These are phyloP conservation scores for Seiridium unicorne DNA, from an alignment of 2,329 filamentous ascomycete genomes.

Conservation along the genomic window DNA sequence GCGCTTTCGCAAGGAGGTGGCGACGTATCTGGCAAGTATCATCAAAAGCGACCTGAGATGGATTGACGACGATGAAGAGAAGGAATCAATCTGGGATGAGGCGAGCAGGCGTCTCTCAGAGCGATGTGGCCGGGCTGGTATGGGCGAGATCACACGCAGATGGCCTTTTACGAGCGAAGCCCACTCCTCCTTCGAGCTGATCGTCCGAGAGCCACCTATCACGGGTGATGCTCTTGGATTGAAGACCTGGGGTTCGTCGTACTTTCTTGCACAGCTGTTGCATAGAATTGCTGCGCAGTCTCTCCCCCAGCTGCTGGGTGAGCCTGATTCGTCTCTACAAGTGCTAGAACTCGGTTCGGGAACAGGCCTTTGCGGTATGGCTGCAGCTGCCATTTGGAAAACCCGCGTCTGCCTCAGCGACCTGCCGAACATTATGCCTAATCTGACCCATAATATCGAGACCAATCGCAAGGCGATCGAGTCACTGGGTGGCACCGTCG, in stretches of 20 bases:
- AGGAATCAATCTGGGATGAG: slow-evolving; percentile 71
- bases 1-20: slow-evolving; percentile 49
- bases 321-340: slow-evolving; percentile 21
- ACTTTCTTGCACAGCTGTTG: slow-evolving; percentile 76
- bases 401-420: slow-evolving; percentile 75
- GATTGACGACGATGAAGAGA: slow-evolving; percentile 64
- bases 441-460: slow-evolving; percentile 71
- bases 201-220: slow-evolving; percentile 81
- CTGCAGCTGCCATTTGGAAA: slow-evolving; percentile 71
- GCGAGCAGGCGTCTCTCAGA: slow-evolving; percentile 81
- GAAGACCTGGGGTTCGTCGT: slow-evolving; percentile 95
- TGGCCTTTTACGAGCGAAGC: slow-evolving; percentile 48
- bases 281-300: slow-evolving; percentile 41
- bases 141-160: slow-evolving; percentile 54
- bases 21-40: slow-evolving; percentile 67
- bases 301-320: slow-evolving; percentile 42
- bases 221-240: slow-evolving; percentile 86
- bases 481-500: slow-evolving; percentile 53
- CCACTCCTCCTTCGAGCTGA: slow-evolving; percentile 56
- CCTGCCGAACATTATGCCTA: slow-evolving; percentile 77
- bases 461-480: slow-evolving; percentile 60
- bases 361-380: slow-evolving; percentile 86
- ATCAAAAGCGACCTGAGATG: slow-evolving; percentile 66
- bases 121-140: slow-evolving; percentile 73
- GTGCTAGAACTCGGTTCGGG: slow-evolving; percentile 84